These are phyloP conservation scores for Apiospora hydei DNA, from an alignment of 2,329 filamentous ascomycete genomes.

Conservation along the genomic window DNA sequence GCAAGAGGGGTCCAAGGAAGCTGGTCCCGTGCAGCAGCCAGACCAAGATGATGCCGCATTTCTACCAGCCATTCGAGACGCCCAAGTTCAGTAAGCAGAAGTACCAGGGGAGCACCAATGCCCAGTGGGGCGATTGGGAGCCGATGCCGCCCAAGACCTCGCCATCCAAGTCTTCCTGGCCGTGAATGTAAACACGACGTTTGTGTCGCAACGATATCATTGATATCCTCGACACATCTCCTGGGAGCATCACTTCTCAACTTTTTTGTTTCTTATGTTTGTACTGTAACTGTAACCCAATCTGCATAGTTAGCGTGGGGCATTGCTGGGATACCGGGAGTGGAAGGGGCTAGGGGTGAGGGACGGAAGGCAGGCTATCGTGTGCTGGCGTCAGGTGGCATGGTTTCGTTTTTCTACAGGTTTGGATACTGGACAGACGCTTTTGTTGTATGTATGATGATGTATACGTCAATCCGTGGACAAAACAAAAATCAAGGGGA, in stretches of 20 bases:
- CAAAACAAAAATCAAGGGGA: not conserved
- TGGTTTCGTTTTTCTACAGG: not conserved
- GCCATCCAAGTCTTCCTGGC: not conserved
- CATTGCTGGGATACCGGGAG: not conserved
- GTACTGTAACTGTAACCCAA: not conserved
- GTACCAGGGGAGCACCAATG: not conserved
- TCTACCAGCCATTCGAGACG: slow-evolving; percentile 48
- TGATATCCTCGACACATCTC: not conserved
- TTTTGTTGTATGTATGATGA: slow-evolving; percentile 6
- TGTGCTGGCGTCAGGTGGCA: slow-evolving; percentile 1
- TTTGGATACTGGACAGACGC: not conserved
- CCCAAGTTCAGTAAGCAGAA: slow-evolving; percentile 38
- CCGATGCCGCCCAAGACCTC: not conserved
- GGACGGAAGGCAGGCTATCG: not conserved
- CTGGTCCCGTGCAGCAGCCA: slow-evolving; percentile 46
- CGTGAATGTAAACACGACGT: not conserved
- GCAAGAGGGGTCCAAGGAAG: not conserved
- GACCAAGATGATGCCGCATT: slow-evolving; percentile 46
- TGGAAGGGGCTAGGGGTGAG: not conserved
- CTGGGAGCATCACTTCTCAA: not conserved
- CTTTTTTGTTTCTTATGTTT: slow-evolving; percentile 12
- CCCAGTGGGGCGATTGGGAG: slow-evolving; percentile 1
- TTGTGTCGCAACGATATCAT: not conserved
- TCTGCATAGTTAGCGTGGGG: slow-evolving; percentile 14
- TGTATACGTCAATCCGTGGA: not conserved